phyloP scores from a whole-genome alignment of 2,329 filamentous ascomycete genomes.

The Verticillium alfalfae region DNA sequence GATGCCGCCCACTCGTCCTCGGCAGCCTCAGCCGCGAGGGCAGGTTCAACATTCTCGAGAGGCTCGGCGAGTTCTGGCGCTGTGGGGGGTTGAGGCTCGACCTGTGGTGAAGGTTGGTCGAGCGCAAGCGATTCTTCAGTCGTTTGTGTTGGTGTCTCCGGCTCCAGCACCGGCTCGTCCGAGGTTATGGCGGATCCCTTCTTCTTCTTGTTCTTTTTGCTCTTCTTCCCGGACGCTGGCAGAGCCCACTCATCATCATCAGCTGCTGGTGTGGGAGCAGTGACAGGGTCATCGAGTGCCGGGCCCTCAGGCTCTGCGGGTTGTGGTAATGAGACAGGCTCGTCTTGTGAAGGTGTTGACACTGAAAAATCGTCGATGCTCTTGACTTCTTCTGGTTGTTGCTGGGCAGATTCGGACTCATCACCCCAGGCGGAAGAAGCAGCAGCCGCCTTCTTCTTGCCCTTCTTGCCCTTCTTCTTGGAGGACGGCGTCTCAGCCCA shows the following conservation, averaged over 20 bases:
- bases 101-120: constrained; percentile 1
- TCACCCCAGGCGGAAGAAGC: background rate
- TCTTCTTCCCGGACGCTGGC: constrained; percentile 15
- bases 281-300: background rate
- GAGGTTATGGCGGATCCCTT: background rate
- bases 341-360: background rate
- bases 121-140: background rate
- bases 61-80: background rate
- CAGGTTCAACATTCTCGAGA: background rate
- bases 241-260: constrained; percentile 6
- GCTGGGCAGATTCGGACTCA: background rate
- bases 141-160: background rate
- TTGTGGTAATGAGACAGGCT: background rate
- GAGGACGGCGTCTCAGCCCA: constrained; percentile 16
- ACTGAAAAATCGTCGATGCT: background rate
- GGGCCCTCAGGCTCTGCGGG: background rate
- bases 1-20: constrained; percentile 10
- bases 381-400: background rate
- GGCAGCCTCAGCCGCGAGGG: constrained; percentile 1
- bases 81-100: background rate
- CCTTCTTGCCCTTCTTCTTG: constrained; percentile 26
- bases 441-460: constrained; percentile 15
- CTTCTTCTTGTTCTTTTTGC: constrained; percentile 12
- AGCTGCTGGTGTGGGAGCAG: background rate
- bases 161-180: background rate